phyloP scores from a whole-genome alignment of 2,329 filamentous ascomycete species.

The Phaeosphaeria sp. region DNA sequence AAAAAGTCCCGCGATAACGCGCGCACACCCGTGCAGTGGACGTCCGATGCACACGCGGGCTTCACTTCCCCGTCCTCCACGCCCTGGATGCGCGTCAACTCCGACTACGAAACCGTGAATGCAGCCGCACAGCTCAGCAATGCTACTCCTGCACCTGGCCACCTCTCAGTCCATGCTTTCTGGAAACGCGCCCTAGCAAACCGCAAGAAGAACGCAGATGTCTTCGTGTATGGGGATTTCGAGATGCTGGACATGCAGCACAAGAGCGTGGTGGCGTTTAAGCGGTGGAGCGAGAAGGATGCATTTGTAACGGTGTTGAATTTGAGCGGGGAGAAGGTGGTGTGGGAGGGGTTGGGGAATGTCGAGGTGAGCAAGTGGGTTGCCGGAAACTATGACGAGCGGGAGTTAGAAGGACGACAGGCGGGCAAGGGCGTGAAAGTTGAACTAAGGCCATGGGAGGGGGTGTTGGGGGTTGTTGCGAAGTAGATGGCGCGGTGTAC shows the following conservation, averaged over 20 bases:
- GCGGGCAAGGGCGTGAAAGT: constrained; percentile 21
- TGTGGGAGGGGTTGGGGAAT: constrained; percentile 35
- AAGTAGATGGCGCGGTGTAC: neutral
- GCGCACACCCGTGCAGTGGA: constrained; percentile 73
- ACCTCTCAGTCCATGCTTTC: constrained; percentile 63
- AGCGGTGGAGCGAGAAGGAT: constrained; percentile 34
- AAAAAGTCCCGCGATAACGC: constrained; percentile 70
- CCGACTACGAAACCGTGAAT: constrained; percentile 63
- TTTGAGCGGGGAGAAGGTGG: constrained; percentile 35
- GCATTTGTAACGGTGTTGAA: constrained; percentile 43
- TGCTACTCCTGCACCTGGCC: constrained; percentile 34
- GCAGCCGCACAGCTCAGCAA: constrained; percentile 58
- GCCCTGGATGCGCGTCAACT: constrained; percentile 68
- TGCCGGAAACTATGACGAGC: constrained; percentile 46
- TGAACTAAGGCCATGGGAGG: constrained; percentile 46
- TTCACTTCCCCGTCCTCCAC: constrained; percentile 62
- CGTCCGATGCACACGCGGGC: constrained; percentile 61
- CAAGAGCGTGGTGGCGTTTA: constrained; percentile 39
- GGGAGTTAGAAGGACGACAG: constrained; percentile 23
- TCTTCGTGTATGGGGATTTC: constrained; percentile 69
- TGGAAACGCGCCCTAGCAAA: constrained; percentile 64
- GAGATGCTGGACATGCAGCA: constrained; percentile 58
- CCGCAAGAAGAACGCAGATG: constrained; percentile 63
- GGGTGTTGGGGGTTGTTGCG: constrained; percentile 33
- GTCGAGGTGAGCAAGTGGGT: constrained; percentile 44